Percentiles rank a stretch among this genome's conserved stretches.
These are phyloP conservation scores for Trapa bicornis DNA, from an alignment of 345 rosid genomes.

Conservation along the genomic window DNA sequence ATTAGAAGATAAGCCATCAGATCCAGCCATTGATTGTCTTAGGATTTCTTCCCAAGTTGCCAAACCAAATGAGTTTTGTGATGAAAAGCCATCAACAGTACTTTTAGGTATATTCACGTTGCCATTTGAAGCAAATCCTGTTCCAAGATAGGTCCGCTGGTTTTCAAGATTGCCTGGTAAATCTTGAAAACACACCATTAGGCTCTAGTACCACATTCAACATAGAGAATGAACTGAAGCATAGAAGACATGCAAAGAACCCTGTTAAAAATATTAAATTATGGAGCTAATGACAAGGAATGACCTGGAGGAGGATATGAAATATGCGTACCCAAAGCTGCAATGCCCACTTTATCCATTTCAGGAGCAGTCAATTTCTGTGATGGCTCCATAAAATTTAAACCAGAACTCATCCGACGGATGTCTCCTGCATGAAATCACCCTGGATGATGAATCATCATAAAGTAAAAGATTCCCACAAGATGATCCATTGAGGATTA, in stretches of 20 bases:
- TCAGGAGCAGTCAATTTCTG: slow-evolving; percentile 28
- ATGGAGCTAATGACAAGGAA: neutral
- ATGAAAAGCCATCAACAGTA: slow-evolving; percentile 16
- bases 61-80: slow-evolving; percentile 36
- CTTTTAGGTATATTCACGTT: slow-evolving; percentile 24
- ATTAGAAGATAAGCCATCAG: slow-evolving; percentile 25
- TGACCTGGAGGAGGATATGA: slow-evolving; percentile 24
- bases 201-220: slow-evolving; percentile 4
- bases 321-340: slow-evolving; percentile 10
- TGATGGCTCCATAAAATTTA: slow-evolving; percentile 20
- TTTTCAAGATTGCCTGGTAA: slow-evolving; percentile 24
- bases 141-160: slow-evolving; percentile 24
- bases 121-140: slow-evolving; percentile 18
- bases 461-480: neutral
- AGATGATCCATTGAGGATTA: slow-evolving; percentile 6
- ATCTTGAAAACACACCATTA: slow-evolving; percentile 7
- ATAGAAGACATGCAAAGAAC: neutral
- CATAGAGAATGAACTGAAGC: neutral
- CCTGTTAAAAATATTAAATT: neutral
- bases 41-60: slow-evolving; percentile 56
- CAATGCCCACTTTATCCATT: slow-evolving; percentile 18
- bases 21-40: slow-evolving; percentile 30
- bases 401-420: slow-evolving; percentile 39
- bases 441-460: slow-evolving; percentile 9
- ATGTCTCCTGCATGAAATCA: slow-evolving; percentile 46